Percentiles rank a stretch among this genome's conserved stretches.
These are phyloP conservation scores for Fusarium lateritium DNA, from an alignment of 2,329 filamentous ascomycete genomes.

Conservation along the genomic window DNA sequence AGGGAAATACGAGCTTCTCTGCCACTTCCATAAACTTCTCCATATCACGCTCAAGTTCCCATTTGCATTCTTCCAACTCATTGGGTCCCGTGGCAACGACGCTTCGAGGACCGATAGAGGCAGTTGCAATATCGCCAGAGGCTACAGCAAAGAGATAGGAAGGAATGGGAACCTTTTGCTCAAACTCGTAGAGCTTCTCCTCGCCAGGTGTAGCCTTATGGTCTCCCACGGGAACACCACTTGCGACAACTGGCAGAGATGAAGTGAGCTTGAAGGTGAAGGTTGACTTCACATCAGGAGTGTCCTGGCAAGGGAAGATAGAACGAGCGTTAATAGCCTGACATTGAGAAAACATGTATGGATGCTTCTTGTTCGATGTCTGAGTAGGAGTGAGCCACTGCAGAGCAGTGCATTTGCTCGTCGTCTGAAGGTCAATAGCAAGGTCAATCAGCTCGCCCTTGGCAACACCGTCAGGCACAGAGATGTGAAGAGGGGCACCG, in stretches of 20 bases:
- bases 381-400: slow-evolving; percentile 96
- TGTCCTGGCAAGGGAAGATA: slow-evolving; percentile 97
- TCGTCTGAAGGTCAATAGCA: slow-evolving; percentile 83
- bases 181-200: slow-evolving; percentile 83
- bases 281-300: slow-evolving; percentile 96
- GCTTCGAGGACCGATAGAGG: slow-evolving; percentile 88
- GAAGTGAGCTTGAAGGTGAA: slow-evolving; percentile 91
- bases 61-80: slow-evolving; percentile 85
- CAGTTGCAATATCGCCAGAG: slow-evolving; percentile 85
- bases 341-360: slow-evolving; percentile 98
- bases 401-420: slow-evolving; percentile 88
- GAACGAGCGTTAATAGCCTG: slow-evolving; percentile 96
- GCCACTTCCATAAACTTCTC: slow-evolving; percentile 92
- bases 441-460: slow-evolving; percentile 69
- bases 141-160: slow-evolving; percentile 96
- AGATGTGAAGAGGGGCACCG: slow-evolving; percentile 78
- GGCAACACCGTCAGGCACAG: slow-evolving; percentile 67
- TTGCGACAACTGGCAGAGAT: slow-evolving; percentile 90
- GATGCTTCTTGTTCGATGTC: slow-evolving; percentile 94
- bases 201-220: slow-evolving; percentile 61
- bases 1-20: slow-evolving; percentile 86
- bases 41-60: slow-evolving; percentile 92
- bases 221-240: slow-evolving; percentile 75
- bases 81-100: slow-evolving; percentile 90
- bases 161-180: slow-evolving; percentile 93